Percentiles rank a stretch among this genome's conserved stretches.
phyloP scores from a whole-genome alignment of 345 rosid genomes.

The Gossypium anomalum region DNA sequence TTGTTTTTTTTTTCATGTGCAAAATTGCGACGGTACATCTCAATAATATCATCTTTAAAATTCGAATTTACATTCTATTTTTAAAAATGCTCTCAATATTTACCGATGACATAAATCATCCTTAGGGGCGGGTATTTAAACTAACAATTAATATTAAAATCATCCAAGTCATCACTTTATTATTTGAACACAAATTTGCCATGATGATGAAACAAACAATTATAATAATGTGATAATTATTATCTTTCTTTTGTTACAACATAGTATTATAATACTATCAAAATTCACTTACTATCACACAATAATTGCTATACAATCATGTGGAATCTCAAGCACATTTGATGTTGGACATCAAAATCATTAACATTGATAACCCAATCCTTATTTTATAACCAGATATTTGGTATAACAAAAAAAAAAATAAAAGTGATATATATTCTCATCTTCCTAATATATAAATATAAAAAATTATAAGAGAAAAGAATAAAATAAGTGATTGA shows the following conservation, averaged over 20 bases:
- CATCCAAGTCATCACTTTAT: background rate
- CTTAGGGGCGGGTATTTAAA: too few relatives aligned
- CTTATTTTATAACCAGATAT: background rate
- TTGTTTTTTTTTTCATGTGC: too few relatives aligned
- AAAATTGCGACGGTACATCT: accelerated
- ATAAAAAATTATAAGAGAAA: background rate
- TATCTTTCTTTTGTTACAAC: background rate
- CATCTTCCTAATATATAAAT: background rate
- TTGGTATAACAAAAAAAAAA: background rate
- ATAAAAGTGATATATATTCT: background rate
- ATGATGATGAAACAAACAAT: background rate
- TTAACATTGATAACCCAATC: background rate
- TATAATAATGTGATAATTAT: too few relatives aligned
- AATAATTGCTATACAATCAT: background rate
- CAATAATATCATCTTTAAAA: accelerated
- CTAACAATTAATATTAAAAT: background rate
- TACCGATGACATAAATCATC: background rate
- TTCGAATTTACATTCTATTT: accelerated
- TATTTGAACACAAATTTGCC: background rate
- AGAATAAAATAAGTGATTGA: background rate
- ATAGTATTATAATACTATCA: background rate
- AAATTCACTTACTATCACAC: background rate
- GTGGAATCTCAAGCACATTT: conserved; percentile 19
- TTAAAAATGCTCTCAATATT: accelerated
- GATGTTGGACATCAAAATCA: conserved; percentile 8